phyloP scores from a whole-genome alignment of 768 basidiomycete species.

The Mycena rosella region DNA sequence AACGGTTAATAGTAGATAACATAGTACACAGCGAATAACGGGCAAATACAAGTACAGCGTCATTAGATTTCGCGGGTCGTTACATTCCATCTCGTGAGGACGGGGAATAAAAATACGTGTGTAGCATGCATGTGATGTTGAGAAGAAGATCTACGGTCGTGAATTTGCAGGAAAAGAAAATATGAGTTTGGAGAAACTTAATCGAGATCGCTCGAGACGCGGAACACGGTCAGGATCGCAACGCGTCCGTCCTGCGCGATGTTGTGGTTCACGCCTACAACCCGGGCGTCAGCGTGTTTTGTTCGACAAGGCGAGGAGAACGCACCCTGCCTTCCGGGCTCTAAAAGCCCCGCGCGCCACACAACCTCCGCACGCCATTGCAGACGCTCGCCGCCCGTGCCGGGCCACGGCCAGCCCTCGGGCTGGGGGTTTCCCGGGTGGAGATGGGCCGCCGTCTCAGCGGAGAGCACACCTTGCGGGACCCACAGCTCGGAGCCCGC shows the following conservation, averaged over 20 bases:
- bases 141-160: background rate
- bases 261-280: conserved; percentile 80
- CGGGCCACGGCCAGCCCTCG: conserved; percentile 47
- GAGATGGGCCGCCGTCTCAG: background rate
- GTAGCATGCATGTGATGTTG: background rate
- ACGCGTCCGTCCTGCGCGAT: conserved; percentile 86
- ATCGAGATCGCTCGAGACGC: conserved; percentile 45
- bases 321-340: conserved; percentile 76
- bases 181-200: background rate
- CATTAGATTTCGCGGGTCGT: background rate
- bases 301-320: background rate
- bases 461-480: background rate
- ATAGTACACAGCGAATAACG: no score
- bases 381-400: conserved; percentile 70
- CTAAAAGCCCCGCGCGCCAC: conserved; percentile 78
- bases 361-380: conserved; percentile 86
- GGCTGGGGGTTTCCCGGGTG: background rate
- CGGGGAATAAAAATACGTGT: no score
- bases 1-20: no score
- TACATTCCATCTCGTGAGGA: background rate
- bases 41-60: no score
- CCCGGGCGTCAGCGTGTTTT: conserved; percentile 4
- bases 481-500: conserved; percentile 26
- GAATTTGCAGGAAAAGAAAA: background rate
- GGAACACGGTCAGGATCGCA: conserved; percentile 79